A percentile compares a stretch with the other conserved stretches of the same genome.
phyloP scores from a whole-genome alignment of 352 stramenopile genomes.

The Pythium pyrilobum region DNA sequence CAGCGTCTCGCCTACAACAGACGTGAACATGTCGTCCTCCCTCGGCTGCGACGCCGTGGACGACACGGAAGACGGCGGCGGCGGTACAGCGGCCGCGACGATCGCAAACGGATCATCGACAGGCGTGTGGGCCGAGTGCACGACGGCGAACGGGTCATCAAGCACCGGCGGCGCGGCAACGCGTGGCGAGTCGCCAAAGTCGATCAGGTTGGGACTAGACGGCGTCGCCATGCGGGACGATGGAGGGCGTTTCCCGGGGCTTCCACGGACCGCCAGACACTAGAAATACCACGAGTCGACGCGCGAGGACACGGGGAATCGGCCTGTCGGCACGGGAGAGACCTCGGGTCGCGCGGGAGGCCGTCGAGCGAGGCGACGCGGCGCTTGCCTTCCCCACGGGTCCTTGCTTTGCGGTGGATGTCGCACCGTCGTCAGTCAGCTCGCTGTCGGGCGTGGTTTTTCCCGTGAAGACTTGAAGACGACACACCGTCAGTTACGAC shows the following conservation, averaged over 20 bases:
- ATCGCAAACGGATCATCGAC: conserved; percentile 17
- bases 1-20: conserved; percentile 1
- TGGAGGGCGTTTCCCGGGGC: not conserved
- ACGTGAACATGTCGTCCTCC: not conserved
- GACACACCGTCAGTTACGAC: conserved; percentile 3
- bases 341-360: too few species aligned
- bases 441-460: not conserved
- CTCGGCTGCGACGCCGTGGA: not conserved
- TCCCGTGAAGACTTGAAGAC: conserved; percentile 7
- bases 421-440: not conserved
- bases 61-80: not conserved
- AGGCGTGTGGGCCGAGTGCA: not conserved
- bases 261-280: not conserved
- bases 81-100: not conserved
- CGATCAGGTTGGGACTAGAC: conserved; percentile 24
- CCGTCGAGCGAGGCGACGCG: too few species aligned
- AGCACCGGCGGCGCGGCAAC: not conserved
- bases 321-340: too few species aligned
- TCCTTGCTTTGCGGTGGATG: not conserved
- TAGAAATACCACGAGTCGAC: conserved; percentile 1
- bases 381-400: too few species aligned
- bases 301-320: too few species aligned
- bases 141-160: conserved; percentile 15
- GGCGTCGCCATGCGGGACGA: conserved; percentile 11
- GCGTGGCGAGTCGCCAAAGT: conserved; percentile 22